Base-by-base conservation (phyloP, 257 asterid species). In the Fraxinus cuspidata region DNA sequence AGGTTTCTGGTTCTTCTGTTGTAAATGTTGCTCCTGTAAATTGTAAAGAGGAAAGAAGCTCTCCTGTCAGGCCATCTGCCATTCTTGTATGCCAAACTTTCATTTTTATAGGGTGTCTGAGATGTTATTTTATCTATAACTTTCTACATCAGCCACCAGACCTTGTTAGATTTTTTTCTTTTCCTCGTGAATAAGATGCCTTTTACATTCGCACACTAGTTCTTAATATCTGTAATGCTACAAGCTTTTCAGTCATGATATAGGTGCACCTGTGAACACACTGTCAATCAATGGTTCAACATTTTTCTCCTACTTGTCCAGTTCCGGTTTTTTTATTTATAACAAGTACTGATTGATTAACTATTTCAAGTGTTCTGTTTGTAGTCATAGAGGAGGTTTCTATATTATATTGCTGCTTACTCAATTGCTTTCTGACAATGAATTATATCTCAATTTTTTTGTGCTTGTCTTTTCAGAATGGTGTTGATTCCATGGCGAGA, bases 11-110 rank as follows among this genome's bases (percentile, higher is more conserved):
- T 53, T 72, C 98, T 81, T 76, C 96, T 77, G 91, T 86, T 80
- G 83, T 92, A 76, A 93, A 83, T 88, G 90, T 86, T 58, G 80
- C 97, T 80, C 97, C 97, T 75, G 86, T 89, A 66, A 89, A 84
- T 79, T 88, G 90, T 78, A 95, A 95, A 86, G 96, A 91, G 67
- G 99, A 95, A 84, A 89, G 98, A 80, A 91, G 96, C 90, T 95
- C 99, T 72, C 99, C 99, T 81, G 97, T 81, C 72, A 87, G 98
- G 89, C 96, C 97, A 53, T 84, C 96, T 74, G 93, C 93, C 71
- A 85, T 91, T 77, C 90, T 84, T 82, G 98, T 94, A 94, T 34
- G 97, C 80, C 69, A 37, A 69, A 74, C 64, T 81, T 73, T 29
- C 56, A 32, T 29, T 81, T 69, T 71, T 69, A 2, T 70, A 19